phyloP scores from a whole-genome alignment of 2,329 filamentous ascomycete genomes.

The Fusarium albosuccineum region DNA sequence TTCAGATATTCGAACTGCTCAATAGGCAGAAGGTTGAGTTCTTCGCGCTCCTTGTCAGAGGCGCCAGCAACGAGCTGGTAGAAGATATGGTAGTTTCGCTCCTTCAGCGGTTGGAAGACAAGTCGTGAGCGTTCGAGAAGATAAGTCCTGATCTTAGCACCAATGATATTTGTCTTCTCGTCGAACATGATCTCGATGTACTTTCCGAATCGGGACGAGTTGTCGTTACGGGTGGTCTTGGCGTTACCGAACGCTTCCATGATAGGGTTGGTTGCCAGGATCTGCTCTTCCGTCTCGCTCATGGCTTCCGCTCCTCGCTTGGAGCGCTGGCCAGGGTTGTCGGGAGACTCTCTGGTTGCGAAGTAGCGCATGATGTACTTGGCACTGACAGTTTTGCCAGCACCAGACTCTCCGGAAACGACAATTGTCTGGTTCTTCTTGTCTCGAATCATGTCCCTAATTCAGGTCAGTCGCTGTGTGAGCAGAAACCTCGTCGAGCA shows the following conservation, averaged over 20 bases:
- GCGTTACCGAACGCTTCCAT: slow-evolving; percentile 99
- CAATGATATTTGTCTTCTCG: slow-evolving; percentile 93
- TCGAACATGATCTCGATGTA: slow-evolving; percentile 99
- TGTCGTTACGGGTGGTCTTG: slow-evolving; percentile 99
- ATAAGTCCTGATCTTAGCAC: slow-evolving; percentile 96
- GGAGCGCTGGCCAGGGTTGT: slow-evolving; percentile 81
- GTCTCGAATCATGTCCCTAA: slow-evolving; percentile 95
- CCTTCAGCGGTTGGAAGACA: slow-evolving; percentile 97
- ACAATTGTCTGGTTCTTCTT: slow-evolving; percentile 97
- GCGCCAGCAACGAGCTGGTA: slow-evolving; percentile 96
- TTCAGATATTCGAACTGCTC: slow-evolving; percentile 97
- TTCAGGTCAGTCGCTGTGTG: slow-evolving; percentile 52
- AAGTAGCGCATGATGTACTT: slow-evolving; percentile 99
- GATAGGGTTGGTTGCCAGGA: slow-evolving; percentile 97
- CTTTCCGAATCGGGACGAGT: slow-evolving; percentile 98
- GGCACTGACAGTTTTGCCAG: slow-evolving; percentile 98
- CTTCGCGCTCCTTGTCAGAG: slow-evolving; percentile 83
- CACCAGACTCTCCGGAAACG: slow-evolving; percentile 98
- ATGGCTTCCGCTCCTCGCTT: slow-evolving; percentile 84
- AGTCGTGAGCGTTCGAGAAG: slow-evolving; percentile 93
- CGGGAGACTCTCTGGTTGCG: slow-evolving; percentile 93
- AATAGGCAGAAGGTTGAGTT: slow-evolving; percentile 82
- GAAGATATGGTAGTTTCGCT: slow-evolving; percentile 99
- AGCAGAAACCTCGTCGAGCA: background rate
- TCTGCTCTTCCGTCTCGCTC: slow-evolving; percentile 99